These are phyloP conservation scores for Blastobotrys chiropterorum DNA, from an alignment of 805 yeast genomes.

Conservation along the genomic window DNA sequence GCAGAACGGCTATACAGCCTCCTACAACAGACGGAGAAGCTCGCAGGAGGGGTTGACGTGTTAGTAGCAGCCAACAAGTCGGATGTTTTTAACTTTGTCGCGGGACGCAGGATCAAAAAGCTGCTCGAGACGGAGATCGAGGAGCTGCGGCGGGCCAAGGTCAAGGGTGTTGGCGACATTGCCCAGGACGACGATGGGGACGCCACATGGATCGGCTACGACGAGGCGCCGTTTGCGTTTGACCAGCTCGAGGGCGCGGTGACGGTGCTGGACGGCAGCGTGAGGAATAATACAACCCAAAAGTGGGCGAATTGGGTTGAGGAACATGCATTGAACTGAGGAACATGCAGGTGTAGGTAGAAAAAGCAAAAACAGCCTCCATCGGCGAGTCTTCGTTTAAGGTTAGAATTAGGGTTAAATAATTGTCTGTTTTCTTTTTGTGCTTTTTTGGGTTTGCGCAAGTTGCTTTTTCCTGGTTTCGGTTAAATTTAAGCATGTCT, in stretches of 20 bases:
- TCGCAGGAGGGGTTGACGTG: conserved; percentile 65
- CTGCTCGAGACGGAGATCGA: conserved; percentile 61
- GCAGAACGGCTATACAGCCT: conserved; percentile 56
- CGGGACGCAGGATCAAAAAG: conserved; percentile 52
- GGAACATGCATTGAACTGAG: conserved; percentile 55
- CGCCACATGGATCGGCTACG: conserved; percentile 36
- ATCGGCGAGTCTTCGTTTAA: no score
- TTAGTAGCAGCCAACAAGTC: conserved; percentile 78
- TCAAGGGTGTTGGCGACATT: conserved; percentile 42
- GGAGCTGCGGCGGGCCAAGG: conserved; percentile 43
- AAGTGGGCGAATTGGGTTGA: conserved; percentile 77
- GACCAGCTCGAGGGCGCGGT: conserved; percentile 66
- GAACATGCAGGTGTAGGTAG: not conserved
- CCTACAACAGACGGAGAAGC: conserved; percentile 54
- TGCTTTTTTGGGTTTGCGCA: not conserved
- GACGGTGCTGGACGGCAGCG: conserved; percentile 59
- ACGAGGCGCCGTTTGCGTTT: conserved; percentile 47
- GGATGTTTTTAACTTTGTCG: conserved; percentile 79
- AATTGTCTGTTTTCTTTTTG: not conserved
- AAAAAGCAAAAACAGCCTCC: not conserved
- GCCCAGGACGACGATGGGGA: conserved; percentile 40
- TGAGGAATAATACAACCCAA: conserved; percentile 46
- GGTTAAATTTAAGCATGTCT: not conserved
- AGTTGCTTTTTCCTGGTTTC: not conserved
- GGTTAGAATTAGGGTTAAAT: not conserved